phyloP scores from a whole-genome alignment of 1,284 basidiomycete species.

The Phellopilus nigrolimitatus region DNA sequence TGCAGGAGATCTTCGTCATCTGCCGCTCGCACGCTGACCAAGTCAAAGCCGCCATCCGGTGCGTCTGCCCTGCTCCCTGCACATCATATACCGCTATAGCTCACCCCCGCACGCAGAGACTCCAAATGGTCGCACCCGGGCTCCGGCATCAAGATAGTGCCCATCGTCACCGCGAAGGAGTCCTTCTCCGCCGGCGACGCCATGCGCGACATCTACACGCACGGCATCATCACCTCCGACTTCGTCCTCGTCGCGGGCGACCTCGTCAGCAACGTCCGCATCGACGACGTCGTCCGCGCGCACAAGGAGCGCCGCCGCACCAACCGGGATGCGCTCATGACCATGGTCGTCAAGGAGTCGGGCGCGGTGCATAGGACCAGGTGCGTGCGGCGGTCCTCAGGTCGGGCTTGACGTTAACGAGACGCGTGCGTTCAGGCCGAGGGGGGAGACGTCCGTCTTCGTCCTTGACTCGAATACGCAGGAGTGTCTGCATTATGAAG shows the following conservation, averaged over 20 bases:
- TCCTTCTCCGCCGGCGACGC: slow-evolving; percentile 94
- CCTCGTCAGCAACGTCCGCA: slow-evolving; percentile 88
- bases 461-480: slow-evolving; percentile 70
- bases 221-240: slow-evolving; percentile 87
- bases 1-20: slow-evolving; percentile 94
- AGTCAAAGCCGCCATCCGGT: slow-evolving; percentile 80
- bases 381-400: slow-evolving; percentile 39
- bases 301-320: slow-evolving; percentile 85
- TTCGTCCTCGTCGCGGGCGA: slow-evolving; percentile 95
- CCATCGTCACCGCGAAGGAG: slow-evolving; percentile 82
- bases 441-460: slow-evolving; percentile 67
- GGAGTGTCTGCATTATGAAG: slow-evolving; percentile 77
- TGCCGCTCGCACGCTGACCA: slow-evolving; percentile 83
- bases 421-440: slow-evolving; percentile 44
- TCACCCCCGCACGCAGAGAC: slow-evolving; percentile 28
- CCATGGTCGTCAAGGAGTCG: slow-evolving; percentile 84
- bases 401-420: slow-evolving; percentile 20
- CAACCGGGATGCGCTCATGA: slow-evolving; percentile 96
- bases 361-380: slow-evolving; percentile 68
- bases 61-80: slow-evolving; percentile 28
- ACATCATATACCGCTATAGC: background rate
- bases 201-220: slow-evolving; percentile 93
- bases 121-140: slow-evolving; percentile 78
- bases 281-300: slow-evolving; percentile 82
- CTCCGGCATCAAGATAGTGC: slow-evolving; percentile 79